These are phyloP conservation scores for Rhizopogon rudus DNA, from an alignment of 768 basidiomycete genomes.

Conservation along the genomic window DNA sequence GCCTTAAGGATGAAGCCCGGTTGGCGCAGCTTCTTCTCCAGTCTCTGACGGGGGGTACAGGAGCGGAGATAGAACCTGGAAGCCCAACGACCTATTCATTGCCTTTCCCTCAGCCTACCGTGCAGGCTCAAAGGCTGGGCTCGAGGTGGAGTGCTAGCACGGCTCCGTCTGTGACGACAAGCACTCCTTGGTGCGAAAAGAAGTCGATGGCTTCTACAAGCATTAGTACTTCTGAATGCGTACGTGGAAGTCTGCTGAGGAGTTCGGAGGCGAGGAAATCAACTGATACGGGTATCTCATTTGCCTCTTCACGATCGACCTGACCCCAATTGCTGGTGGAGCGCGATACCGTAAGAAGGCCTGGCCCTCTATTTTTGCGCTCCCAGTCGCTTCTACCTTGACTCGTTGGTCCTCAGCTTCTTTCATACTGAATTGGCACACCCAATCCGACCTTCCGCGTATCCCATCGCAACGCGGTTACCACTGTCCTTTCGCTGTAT, in stretches of 20 bases:
- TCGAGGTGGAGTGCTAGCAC: conserved; percentile 30
- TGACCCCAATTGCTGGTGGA: not conserved
- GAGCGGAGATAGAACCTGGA: conserved; percentile 1
- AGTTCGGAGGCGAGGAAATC: not conserved
- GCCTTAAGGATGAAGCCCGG: conserved; percentile 23
- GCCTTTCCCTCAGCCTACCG: conserved; percentile 9
- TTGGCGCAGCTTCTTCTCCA: conserved; percentile 26
- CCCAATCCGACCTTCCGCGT: not conserved
- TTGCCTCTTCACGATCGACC: not conserved
- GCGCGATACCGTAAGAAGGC: not conserved
- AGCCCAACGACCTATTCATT: conserved; percentile 6
- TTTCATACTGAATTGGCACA: not conserved
- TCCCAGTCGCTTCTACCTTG: not conserved
- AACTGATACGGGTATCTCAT: not conserved
- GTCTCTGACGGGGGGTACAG: conserved; percentile 14
- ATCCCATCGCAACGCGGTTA: not conserved
- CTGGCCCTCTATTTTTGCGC: not conserved
- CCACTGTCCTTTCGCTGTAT: conserved; percentile 2
- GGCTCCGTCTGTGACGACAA: conserved; percentile 13
- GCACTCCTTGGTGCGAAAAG: not conserved
- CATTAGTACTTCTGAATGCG: not conserved
- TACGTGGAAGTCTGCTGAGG: not conserved
- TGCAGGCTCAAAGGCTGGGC: conserved; percentile 12
- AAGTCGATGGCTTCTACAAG: not conserved
- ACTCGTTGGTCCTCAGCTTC: not conserved